Percentiles rank a stretch among this genome's conserved stretches.
Conservation (phyloP, 768 basidiomycete species). For the Hemileccinum rubropunctum region DNA sequence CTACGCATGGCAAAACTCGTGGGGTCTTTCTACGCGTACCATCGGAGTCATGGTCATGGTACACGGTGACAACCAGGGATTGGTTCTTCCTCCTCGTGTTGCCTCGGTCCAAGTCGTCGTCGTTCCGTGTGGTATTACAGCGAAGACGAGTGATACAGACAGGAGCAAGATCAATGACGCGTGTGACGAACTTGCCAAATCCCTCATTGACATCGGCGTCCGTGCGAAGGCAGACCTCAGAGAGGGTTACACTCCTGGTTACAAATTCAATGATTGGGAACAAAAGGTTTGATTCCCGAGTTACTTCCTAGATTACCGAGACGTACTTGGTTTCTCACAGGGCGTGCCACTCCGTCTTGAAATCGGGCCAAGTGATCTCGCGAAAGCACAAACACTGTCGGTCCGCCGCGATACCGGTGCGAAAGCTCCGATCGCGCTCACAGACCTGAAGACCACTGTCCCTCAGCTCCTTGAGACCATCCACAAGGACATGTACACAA, state of each 20-base stretch:
- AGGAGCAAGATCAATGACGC: slow-evolving; percentile 69
- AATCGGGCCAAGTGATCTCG: slow-evolving; percentile 90
- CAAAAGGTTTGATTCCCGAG: slow-evolving; percentile 63
- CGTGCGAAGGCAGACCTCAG: slow-evolving; percentile 88
- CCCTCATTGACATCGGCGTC: slow-evolving; percentile 68
- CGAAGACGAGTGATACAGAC: slow-evolving; percentile 68
- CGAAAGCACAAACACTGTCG: slow-evolving; percentile 73
- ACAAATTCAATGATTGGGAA: slow-evolving; percentile 99
- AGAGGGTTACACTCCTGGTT: slow-evolving; percentile 97
- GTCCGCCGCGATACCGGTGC: slow-evolving; percentile 81
- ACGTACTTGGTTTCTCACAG: slow-evolving; percentile 36
- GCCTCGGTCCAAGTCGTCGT: slow-evolving; percentile 90
- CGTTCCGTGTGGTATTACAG: slow-evolving; percentile 94
- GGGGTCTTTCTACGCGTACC: slow-evolving; percentile 94
- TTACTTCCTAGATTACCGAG: neutral
- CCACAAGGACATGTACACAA: slow-evolving; percentile 83
- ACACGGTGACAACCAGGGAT: slow-evolving; percentile 95
- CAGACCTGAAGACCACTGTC: slow-evolving; percentile 48
- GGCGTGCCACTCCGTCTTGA: slow-evolving; percentile 97
- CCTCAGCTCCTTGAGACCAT: slow-evolving; percentile 76
- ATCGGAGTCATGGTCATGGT: slow-evolving; percentile 99
- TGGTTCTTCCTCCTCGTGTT: slow-evolving; percentile 96
- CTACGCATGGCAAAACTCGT: slow-evolving; percentile 97
- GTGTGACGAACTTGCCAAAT: slow-evolving; percentile 74
- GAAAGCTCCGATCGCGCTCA: slow-evolving; percentile 54